Percentiles rank a stretch among this genome's conserved stretches.
Conservation (phyloP, 768 basidiomycete genomes). For the Lactifluus echinatus region DNA sequence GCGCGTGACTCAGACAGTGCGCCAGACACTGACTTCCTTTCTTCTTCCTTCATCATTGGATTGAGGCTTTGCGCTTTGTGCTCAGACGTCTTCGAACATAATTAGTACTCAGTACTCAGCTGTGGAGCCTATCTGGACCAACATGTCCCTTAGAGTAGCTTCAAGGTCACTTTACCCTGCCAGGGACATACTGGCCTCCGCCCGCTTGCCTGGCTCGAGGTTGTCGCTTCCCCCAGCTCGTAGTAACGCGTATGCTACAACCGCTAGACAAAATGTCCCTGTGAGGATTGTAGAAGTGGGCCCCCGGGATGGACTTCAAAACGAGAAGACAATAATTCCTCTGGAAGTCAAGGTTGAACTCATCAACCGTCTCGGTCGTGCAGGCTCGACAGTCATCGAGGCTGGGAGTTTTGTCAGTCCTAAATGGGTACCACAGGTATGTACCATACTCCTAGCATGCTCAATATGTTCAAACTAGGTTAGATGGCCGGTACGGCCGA, state of each 20-base stretch:
- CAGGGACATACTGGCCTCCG: background rate
- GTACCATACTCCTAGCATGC: constrained; percentile 1
- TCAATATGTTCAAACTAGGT: background rate
- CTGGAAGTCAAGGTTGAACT: constrained; percentile 71
- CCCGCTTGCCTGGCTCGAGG: background rate
- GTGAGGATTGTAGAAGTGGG: constrained; percentile 84
- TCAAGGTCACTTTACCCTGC: background rate
- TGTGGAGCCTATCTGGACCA: background rate
- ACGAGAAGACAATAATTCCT: constrained; percentile 67
- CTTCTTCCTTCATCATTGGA: too few relatives aligned
- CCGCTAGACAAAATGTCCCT: constrained; percentile 13
- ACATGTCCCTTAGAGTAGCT: constrained; percentile 3
- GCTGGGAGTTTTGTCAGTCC: constrained; percentile 88
- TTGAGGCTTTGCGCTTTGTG: background rate
- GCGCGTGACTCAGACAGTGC: too few relatives aligned
- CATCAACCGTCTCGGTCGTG: constrained; percentile 59
- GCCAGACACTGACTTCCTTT: too few relatives aligned
- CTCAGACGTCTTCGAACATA: background rate
- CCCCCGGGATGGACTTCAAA: constrained; percentile 87
- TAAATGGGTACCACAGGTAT: constrained; percentile 88
- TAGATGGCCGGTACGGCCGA: constrained; percentile 86
- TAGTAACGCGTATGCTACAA: constrained; percentile 7
- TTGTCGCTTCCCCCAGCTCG: background rate
- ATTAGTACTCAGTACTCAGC: background rate
- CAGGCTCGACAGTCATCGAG: constrained; percentile 67